Conservation (phyloP, 2,329 filamentous ascomycete species). For the Pestalotiopsis sp. region DNA sequence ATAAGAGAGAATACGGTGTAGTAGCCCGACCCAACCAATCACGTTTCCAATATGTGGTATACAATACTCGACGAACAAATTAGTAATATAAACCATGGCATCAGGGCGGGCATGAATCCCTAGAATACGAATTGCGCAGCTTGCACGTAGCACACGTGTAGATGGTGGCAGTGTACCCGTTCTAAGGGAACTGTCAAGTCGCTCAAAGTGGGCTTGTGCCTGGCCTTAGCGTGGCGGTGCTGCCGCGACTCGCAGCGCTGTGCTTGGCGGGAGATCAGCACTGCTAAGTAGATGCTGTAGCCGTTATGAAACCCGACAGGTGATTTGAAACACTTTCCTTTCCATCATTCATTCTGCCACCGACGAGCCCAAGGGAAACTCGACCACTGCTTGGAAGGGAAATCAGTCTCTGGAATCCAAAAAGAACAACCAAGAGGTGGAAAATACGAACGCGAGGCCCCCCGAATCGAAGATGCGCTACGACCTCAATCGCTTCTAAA, state of each 20-base stretch:
- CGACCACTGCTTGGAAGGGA: not conserved
- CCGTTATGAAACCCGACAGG: conserved; percentile 16
- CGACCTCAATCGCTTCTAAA: not conserved
- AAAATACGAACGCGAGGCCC: not conserved
- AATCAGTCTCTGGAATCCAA: not conserved
- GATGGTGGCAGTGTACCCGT: not conserved
- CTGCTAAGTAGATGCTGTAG: conserved; percentile 2
- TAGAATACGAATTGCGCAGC: not conserved
- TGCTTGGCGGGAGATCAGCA: not conserved
- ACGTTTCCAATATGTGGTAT: too few species aligned
- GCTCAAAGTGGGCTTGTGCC: not conserved
- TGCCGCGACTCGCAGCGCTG: not conserved
- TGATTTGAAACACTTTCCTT: conserved; percentile 3
- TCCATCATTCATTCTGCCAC: not conserved
- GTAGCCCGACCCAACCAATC: too few species aligned
- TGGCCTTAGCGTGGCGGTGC: not conserved
- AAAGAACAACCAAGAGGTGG: not conserved
- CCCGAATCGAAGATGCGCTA: not conserved
- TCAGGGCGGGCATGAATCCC: not conserved
- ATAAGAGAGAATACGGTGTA: too few species aligned
- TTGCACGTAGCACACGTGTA: not conserved
- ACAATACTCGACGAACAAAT: too few species aligned
- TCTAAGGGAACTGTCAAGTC: not conserved
- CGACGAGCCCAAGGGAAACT: not conserved
- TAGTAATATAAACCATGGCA: too few species aligned